Evolutionary conservation across 2,329 filamentous ascomycete species (phyloP).

Genomic region (Aspergillus uvarum): DNA sequence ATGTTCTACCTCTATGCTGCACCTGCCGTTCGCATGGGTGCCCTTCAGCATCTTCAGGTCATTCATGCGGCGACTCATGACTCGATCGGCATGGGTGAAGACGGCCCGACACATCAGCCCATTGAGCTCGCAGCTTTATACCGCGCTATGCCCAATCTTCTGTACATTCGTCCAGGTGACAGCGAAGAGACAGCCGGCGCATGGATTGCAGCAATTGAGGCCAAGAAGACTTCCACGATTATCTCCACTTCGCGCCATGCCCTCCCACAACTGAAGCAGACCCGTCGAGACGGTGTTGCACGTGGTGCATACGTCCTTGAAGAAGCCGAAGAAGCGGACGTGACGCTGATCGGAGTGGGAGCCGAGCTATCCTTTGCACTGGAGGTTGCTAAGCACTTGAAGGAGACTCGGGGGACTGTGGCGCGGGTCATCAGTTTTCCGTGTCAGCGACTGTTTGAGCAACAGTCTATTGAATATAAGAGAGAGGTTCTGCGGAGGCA

Average conservation of each 20-base stretch:
- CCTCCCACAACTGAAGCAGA: conserved; percentile 40
- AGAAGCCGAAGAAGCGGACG: conserved; percentile 35
- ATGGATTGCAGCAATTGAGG: conserved; percentile 41
- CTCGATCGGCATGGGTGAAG: conserved; percentile 59
- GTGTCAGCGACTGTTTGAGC: conserved; percentile 52
- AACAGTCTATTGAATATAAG: conserved; percentile 48
- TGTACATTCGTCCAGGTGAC: conserved; percentile 61
- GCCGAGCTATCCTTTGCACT: conserved; percentile 52
- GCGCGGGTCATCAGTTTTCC: conserved; percentile 53
- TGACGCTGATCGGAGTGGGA: conserved; percentile 53
- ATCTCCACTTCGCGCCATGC: conserved; percentile 48
- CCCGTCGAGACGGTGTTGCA: conserved; percentile 38
- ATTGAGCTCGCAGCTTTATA: conserved; percentile 59
- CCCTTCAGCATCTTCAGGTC: conserved; percentile 54
- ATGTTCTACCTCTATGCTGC: conserved; percentile 63
- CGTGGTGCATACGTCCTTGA: conserved; percentile 46
- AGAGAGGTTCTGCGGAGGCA: conserved; percentile 43
- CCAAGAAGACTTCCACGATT: conserved; percentile 43
- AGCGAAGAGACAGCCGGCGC: conserved; percentile 56
- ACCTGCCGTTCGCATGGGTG: conserved; percentile 61
- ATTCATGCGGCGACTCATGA: conserved; percentile 65
- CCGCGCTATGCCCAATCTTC: conserved; percentile 62
- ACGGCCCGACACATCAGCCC: conserved; percentile 64
- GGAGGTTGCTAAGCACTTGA: conserved; percentile 41
- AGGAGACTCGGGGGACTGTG: conserved; percentile 41